phyloP scores from a whole-genome alignment of 345 rosid species.

The Tarenaya hassleriana region DNA sequence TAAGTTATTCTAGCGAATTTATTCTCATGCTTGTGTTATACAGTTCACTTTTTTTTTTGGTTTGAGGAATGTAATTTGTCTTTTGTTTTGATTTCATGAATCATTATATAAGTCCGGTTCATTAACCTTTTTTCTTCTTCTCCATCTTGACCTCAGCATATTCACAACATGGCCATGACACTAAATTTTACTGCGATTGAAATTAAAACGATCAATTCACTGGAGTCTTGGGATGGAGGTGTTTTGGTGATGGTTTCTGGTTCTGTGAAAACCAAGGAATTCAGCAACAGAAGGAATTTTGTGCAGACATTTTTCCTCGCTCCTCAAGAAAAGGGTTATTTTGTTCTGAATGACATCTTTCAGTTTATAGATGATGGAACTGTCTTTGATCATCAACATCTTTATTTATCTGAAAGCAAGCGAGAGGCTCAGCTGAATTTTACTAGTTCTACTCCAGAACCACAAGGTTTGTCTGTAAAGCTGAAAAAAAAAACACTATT shows the following conservation, averaged over 20 bases:
- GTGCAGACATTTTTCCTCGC: constrained; percentile 90
- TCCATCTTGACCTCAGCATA: constrained; percentile 43
- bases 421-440: constrained; percentile 42
- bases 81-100: too few relatives aligned
- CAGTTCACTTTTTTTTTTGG: too few relatives aligned
- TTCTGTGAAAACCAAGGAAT: constrained; percentile 68
- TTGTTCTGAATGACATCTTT: constrained; percentile 84
- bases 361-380: constrained; percentile 58
- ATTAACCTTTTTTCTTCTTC: too few relatives aligned
- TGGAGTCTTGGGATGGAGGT: constrained; percentile 80
- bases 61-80: too few relatives aligned
- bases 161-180: constrained; percentile 60
- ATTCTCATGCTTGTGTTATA: too few relatives aligned
- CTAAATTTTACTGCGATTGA: constrained; percentile 72
- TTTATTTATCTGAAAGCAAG: constrained; percentile 41
- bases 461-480: constrained; percentile 45
- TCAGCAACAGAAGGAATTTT: constrained; percentile 51
- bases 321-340: constrained; percentile 93
- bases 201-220: constrained; percentile 87
- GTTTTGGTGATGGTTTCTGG: constrained; percentile 84
- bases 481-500: background rate
- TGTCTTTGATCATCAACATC: constrained; percentile 43
- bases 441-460: constrained; percentile 47
- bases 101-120: too few relatives aligned
- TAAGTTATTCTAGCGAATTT: too few relatives aligned